These are phyloP conservation scores for Zoysia matrella DNA, from an alignment of 202 grass and related monocot genomes.

Conservation along the genomic window DNA sequence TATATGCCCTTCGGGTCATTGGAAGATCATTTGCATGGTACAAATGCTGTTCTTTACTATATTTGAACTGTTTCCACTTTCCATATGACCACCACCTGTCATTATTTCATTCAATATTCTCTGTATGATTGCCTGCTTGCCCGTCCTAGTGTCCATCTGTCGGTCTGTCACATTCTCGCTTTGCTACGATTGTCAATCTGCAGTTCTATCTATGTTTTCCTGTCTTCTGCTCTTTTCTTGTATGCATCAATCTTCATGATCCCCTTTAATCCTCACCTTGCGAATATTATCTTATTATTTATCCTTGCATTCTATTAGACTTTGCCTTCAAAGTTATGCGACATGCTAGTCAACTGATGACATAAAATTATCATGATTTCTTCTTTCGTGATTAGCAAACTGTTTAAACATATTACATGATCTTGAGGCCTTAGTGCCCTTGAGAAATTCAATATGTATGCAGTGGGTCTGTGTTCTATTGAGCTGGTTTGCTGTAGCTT, in stretches of 20 bases:
- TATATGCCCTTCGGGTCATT: slow-evolving; percentile 94
- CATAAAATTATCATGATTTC: not conserved
- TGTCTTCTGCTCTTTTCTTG: slow-evolving; percentile 12
- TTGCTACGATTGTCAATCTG: slow-evolving; percentile 4
- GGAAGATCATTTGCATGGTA: slow-evolving; percentile 97
- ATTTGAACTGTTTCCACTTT: slow-evolving; percentile 25
- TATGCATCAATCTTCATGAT: not conserved
- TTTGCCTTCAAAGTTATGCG: not conserved
- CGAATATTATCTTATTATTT: slow-evolving; percentile 1
- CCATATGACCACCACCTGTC: slow-evolving; percentile 13
- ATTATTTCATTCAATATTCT: slow-evolving; percentile 28
- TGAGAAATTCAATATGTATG: too few species aligned
- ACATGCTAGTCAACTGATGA: not conserved
- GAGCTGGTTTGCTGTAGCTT: not conserved
- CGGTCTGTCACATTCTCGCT: slow-evolving; percentile 39
- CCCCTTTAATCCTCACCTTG: not conserved
- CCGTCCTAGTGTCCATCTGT: slow-evolving; percentile 15
- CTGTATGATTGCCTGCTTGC: slow-evolving; percentile 18
- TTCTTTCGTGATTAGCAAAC: not conserved
- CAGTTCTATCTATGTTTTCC: slow-evolving; percentile 17
- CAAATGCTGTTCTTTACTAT: slow-evolving; percentile 32
- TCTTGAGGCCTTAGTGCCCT: not conserved
- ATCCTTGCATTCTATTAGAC: not conserved
- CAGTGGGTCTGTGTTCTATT: not conserved
- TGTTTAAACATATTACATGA: slow-evolving; percentile 6